Evolutionary conservation across 441 rosid species (phyloP), one percentile per base, ranked within the genome.

Genomic region (Raphanus hybrid): DNA sequence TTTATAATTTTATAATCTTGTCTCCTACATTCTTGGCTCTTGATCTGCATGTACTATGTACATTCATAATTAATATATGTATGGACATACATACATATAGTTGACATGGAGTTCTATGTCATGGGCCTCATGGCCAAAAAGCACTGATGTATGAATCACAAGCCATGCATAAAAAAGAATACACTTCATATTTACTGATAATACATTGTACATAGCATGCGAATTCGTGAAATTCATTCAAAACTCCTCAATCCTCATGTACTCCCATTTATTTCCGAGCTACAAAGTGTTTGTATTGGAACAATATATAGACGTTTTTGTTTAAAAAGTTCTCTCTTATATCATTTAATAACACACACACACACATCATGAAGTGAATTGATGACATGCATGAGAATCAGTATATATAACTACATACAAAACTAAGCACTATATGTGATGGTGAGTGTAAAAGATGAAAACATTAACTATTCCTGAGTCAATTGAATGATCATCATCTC

Each of bases 391-490:
- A 74, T 67, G 67, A 15, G 71, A 57, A 37, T 27, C 59, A 20
- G 3, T 15, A 14, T 3, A 76, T 20, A 26, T 15, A 62, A 37
- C 3, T n/a, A 26, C 0, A 0, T 34, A 37, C 16, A 79, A 74
- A 52, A 72, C 41, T 73, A 67, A 54, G 69, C 55, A n/a, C 14
- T 62, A 41, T 10, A 69, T 69, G 75, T 70, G 78, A 74, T 64
- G 63, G 72, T 45, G 68, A 64, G 78, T 74, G 79, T 74, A 45
- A 74, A 69, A 43, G 78, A 79, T 79, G 75, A 74, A 70, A 74
- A 48, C 57, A 64, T 64, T 69, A 75, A 79, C 82, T 70, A 70
- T 70, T 74, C 75, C 70, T 35, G 71, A 74, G 82, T 74, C 82
- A 79, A 74, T 74, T 69, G 71, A 63, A n/a, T n/a, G n/a, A n/a